These are phyloP conservation scores for Penicillium longicatenatum DNA, from an alignment of 495 filamentous ascomycete species.

Conservation along the genomic window DNA sequence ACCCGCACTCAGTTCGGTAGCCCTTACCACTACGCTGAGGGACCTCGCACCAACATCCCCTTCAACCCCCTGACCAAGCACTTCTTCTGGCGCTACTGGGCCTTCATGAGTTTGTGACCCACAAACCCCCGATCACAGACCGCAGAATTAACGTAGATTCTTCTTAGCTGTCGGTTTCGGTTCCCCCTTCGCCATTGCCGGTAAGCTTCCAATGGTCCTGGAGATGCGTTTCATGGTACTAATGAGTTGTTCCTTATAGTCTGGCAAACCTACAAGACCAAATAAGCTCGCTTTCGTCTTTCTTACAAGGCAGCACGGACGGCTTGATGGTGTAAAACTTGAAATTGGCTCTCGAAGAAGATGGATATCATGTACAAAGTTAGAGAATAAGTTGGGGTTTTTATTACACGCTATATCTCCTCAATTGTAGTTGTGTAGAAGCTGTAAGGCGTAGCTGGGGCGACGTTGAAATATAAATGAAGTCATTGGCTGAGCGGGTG, in stretches of 20 bases:
- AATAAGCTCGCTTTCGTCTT: slow-evolving; percentile 32
- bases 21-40: slow-evolving; percentile 98
- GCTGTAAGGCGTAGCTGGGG: slow-evolving; percentile 17
- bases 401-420: slow-evolving; percentile 15
- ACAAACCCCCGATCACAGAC: slow-evolving; percentile 16
- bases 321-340: slow-evolving; percentile 26
- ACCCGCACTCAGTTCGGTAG: slow-evolving; percentile 83
- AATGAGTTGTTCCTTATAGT: slow-evolving; percentile 52
- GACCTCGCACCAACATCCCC: slow-evolving; percentile 88
- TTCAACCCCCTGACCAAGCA: slow-evolving; percentile 91
- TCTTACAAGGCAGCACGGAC: slow-evolving; percentile 23
- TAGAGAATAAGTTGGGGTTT: slow-evolving; percentile 41
- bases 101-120: slow-evolving; percentile 64
- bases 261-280: slow-evolving; percentile 83
- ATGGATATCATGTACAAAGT: slow-evolving; percentile 46
- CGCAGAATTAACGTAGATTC: slow-evolving; percentile 32
- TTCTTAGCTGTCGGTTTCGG: slow-evolving; percentile 70
- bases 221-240: slow-evolving; percentile 15
- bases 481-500: slow-evolving; percentile 51
- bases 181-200: slow-evolving; percentile 77
- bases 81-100: slow-evolving; percentile 83
- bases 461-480: slow-evolving; percentile 49
- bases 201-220: slow-evolving; percentile 53
- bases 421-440: slow-evolving; percentile 29
- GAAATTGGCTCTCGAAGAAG: slow-evolving; percentile 25